phyloP scores from a whole-genome alignment of 2,329 filamentous ascomycete genomes.

The Boeremia lycopersici region DNA sequence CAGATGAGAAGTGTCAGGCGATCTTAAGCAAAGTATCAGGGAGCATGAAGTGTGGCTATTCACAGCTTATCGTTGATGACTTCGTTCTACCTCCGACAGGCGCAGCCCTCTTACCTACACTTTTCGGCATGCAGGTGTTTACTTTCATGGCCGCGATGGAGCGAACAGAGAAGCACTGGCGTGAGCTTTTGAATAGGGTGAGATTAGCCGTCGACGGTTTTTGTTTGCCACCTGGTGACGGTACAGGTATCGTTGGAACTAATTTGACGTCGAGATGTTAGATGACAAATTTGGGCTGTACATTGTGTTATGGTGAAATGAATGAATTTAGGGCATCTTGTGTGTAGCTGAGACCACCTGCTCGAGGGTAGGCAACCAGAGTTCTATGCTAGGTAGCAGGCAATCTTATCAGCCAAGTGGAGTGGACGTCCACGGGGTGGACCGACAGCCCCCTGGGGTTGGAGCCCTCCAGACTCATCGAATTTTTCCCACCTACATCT shows the following conservation, averaged over 20 bases:
- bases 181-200: background rate
- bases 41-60: constrained; percentile 17
- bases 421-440: constrained; percentile 8
- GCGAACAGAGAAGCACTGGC: constrained; percentile 9
- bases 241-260: background rate
- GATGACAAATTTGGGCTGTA: background rate
- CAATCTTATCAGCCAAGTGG: background rate
- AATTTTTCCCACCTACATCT: too few relatives aligned
- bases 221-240: background rate
- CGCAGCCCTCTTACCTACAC: background rate
- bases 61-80: constrained; percentile 16
- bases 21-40: constrained; percentile 14
- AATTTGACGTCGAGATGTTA: background rate
- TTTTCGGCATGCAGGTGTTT: constrained; percentile 17
- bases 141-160: constrained; percentile 6
- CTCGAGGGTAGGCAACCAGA: background rate
- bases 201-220: background rate
- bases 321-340: too few relatives aligned
- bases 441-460: constrained; percentile 13
- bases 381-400: background rate
- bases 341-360: too few relatives aligned
- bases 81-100: constrained; percentile 8
- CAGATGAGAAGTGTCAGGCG: constrained; percentile 3
- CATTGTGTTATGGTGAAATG: background rate
- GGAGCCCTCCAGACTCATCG: constrained; percentile 16